A percentile compares a stretch with the other conserved stretches of the same genome.
These are phyloP conservation scores for Coniella vitis DNA, from an alignment of 2,329 filamentous ascomycete species.

Conservation along the genomic window DNA sequence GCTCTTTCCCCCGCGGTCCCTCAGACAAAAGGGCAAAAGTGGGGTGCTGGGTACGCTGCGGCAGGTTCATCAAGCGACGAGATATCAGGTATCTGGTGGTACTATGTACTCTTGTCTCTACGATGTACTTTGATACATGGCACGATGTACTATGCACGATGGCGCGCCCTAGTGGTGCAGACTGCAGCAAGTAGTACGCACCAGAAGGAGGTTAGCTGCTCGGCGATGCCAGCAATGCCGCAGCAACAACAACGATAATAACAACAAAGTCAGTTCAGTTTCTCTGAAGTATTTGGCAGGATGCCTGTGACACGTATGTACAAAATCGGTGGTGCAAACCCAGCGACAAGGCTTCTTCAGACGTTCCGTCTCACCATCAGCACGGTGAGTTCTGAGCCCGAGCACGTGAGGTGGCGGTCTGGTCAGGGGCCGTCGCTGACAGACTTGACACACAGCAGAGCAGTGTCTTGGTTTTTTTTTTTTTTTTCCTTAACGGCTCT, in stretches of 20 bases:
- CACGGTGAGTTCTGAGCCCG: too few relatives aligned
- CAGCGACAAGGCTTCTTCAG: too few relatives aligned
- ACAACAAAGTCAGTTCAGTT: not conserved
- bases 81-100: too few relatives aligned
- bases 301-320: too few relatives aligned
- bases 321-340: too few relatives aligned
- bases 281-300: too few relatives aligned
- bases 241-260: not conserved
- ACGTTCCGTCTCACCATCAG: too few relatives aligned
- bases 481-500: not conserved
- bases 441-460: conserved; percentile 4
- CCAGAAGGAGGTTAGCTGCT: not conserved
- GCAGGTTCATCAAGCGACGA: not conserved
- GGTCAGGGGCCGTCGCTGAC: conserved; percentile 5
- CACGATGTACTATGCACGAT: too few relatives aligned
- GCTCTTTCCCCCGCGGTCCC: conserved; percentile 4
- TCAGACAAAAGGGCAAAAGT: conserved; percentile 7
- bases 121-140: too few relatives aligned
- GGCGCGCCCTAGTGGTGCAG: not conserved
- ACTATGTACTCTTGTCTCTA: too few relatives aligned
- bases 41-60: conserved; percentile 1
- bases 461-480: not conserved
- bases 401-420: conserved; percentile 1
- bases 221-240: not conserved
- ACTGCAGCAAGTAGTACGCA: too few relatives aligned